phyloP scores from a whole-genome alignment of 176 grass and related monocot genomes.

The Rhynchospora pubera region DNA sequence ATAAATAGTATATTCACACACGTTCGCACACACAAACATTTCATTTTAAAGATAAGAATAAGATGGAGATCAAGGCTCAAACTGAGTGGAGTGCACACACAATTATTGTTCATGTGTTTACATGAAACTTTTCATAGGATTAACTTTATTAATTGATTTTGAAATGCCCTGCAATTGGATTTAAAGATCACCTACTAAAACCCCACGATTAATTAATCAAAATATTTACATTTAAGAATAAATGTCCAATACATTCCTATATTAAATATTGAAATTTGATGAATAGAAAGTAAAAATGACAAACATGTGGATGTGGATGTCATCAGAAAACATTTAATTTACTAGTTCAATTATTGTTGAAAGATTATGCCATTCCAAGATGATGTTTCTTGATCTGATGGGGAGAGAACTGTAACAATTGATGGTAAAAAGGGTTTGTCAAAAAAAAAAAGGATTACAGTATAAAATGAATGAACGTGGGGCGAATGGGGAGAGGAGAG shows the following conservation, averaged over 20 bases:
- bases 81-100: too few relatives aligned
- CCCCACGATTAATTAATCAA: neutral
- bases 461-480: constrained; percentile 11
- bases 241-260: neutral
- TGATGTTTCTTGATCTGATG: neutral
- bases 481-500: constrained; percentile 14
- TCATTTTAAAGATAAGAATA: too few relatives aligned
- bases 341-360: neutral
- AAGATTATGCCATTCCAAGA: neutral
- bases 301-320: neutral
- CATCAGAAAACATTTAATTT: neutral
- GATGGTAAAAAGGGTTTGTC: too few relatives aligned
- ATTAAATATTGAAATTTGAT: neutral
- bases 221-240: neutral
- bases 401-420: constrained; percentile 4
- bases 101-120: too few relatives aligned
- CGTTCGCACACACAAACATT: too few relatives aligned
- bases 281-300: neutral
- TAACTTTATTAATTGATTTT: neutral
- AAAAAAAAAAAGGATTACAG: too few relatives aligned
- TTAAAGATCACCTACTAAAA: neutral
- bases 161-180: neutral
- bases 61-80: too few relatives aligned
- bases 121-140: too few relatives aligned
- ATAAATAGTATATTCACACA: too few relatives aligned